These are phyloP conservation scores for Thraustotheca clavata DNA, from an alignment of 352 stramenopile genomes.

Conservation along the genomic window DNA sequence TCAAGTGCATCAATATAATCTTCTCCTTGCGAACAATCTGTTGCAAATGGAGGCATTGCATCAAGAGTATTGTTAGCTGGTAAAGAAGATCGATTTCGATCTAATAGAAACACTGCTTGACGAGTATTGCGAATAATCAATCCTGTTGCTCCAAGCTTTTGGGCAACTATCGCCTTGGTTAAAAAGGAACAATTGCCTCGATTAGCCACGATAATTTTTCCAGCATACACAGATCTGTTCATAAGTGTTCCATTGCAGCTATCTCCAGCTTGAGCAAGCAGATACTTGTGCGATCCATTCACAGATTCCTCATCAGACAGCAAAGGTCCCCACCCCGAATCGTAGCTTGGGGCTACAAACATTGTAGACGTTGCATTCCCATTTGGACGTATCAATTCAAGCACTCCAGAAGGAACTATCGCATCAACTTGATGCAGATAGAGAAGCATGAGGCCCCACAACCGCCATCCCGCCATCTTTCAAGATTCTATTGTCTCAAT, in stretches of 20 bases:
- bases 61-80: constrained; percentile 10
- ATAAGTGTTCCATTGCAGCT: constrained; percentile 11
- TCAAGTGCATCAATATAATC: constrained; percentile 38
- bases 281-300: constrained; percentile 41
- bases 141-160: constrained; percentile 41
- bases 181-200: constrained; percentile 73
- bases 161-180: constrained; percentile 42
- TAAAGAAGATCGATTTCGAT: constrained; percentile 35
- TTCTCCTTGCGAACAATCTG: constrained; percentile 51
- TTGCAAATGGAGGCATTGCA: constrained; percentile 44
- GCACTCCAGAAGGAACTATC: neutral
- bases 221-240: neutral
- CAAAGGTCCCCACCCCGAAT: constrained; percentile 45
- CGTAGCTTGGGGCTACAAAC: constrained; percentile 41
- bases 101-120: constrained; percentile 45
- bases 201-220: constrained; percentile 37
- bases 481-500: too few species aligned
- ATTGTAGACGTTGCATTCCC: constrained; percentile 23
- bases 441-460: too few species aligned
- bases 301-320: constrained; percentile 41
- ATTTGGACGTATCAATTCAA: neutral
- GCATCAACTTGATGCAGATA: neutral
- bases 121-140: constrained; percentile 54
- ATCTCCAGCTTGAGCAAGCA: constrained; percentile 29
- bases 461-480: too few species aligned